phyloP scores from a whole-genome alignment of 352 stramenopile species.

The Pythium chondricola region DNA sequence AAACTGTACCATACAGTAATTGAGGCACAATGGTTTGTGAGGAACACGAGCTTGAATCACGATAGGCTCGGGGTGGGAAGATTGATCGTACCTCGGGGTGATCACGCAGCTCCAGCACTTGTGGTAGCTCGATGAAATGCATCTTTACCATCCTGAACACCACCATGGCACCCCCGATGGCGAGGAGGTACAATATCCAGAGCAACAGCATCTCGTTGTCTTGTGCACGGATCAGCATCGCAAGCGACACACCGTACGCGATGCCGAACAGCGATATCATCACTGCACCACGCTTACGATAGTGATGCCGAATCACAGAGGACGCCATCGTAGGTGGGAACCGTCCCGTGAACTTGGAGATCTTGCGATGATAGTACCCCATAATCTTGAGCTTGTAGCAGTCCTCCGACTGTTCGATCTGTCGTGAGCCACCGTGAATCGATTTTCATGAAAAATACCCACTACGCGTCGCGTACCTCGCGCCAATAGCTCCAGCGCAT shows the following conservation, averaged over 20 bases:
- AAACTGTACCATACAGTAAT: too few species aligned
- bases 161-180: slow-evolving; percentile 50
- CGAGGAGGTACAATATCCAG: slow-evolving; percentile 54
- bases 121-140: slow-evolving; percentile 62
- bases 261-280: slow-evolving; percentile 39
- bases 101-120: slow-evolving; percentile 56
- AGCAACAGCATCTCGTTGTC: slow-evolving; percentile 31
- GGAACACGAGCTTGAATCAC: too few species aligned
- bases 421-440: neutral
- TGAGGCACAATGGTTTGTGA: too few species aligned
- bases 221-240: slow-evolving; percentile 30
- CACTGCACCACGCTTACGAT: slow-evolving; percentile 34
- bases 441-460: neutral
- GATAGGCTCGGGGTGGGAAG: too few species aligned
- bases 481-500: slow-evolving; percentile 72
- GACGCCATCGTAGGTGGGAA: slow-evolving; percentile 46
- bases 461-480: slow-evolving; percentile 28
- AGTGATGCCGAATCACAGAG: slow-evolving; percentile 45
- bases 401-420: slow-evolving; percentile 69
- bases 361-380: slow-evolving; percentile 82
- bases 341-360: slow-evolving; percentile 55
- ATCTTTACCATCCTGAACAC: slow-evolving; percentile 67
- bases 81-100: slow-evolving; percentile 63
- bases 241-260: slow-evolving; percentile 32
- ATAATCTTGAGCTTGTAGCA: slow-evolving; percentile 76